A percentile compares a stretch with the other conserved stretches of the same genome.
These are phyloP conservation scores for Tetrapisispora phaffii DNA, from an alignment of 805 yeast genomes.

Conservation along the genomic window DNA sequence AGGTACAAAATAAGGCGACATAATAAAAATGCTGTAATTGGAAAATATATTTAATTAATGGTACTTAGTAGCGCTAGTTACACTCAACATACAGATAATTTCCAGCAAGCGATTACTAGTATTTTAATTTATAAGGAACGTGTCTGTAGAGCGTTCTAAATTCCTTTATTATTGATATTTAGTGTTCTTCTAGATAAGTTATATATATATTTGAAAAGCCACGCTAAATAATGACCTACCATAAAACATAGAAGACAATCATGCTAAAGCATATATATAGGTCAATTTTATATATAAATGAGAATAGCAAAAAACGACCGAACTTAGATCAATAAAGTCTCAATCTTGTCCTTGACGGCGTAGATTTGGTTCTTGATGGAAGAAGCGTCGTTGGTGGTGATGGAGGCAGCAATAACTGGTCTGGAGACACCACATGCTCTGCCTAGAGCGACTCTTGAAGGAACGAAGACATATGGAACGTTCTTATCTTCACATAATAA, in stretches of 20 bases:
- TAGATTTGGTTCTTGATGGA: slow-evolving; percentile 95
- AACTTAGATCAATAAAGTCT: slow-evolving; percentile 77
- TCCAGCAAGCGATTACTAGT: no score
- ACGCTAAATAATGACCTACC: no score
- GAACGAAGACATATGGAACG: slow-evolving; percentile 98
- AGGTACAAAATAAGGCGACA: slow-evolving; percentile 1
- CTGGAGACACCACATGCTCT: slow-evolving; percentile 99
- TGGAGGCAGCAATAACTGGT: slow-evolving; percentile 97
- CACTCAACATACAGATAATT: no score
- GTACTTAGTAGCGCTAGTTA: background rate
- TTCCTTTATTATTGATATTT: no score
- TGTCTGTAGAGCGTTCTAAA: no score
- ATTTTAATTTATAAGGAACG: no score
- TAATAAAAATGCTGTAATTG: background rate
- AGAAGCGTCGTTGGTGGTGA: slow-evolving; percentile 96
- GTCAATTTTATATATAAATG: no score
- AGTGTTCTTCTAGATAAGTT: background rate
- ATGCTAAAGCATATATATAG: background rate
- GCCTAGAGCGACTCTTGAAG: slow-evolving; percentile 96
- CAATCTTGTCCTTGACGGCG: slow-evolving; percentile 97
- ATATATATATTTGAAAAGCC: no score
- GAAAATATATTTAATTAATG: background rate
- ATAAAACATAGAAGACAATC: no score
- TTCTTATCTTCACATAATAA: slow-evolving; percentile 98
- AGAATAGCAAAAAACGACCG: background rate